These are phyloP conservation scores for Ceratonia siliqua DNA, from an alignment of 306 rosid genomes.

Conservation along the genomic window DNA sequence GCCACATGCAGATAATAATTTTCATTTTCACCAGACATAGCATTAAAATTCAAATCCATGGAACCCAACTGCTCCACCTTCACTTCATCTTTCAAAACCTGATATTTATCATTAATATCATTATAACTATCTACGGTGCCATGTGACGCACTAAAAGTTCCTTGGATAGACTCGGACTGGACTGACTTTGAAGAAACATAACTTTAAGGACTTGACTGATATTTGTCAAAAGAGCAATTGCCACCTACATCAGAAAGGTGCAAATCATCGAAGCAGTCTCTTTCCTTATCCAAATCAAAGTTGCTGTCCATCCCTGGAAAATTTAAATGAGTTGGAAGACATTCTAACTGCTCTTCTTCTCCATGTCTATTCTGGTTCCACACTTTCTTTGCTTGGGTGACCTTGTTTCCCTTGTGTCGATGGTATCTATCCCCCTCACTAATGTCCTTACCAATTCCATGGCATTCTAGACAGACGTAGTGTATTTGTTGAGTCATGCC, in stretches of 20 bases:
- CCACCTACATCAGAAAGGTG: constrained; percentile 59
- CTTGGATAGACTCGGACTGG: constrained; percentile 56
- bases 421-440: too few relatives aligned
- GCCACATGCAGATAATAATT: constrained; percentile 29
- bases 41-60: constrained; percentile 64
- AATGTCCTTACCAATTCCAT: too few relatives aligned
- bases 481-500: too few relatives aligned
- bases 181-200: constrained; percentile 61
- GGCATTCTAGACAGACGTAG: too few relatives aligned
- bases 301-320: constrained; percentile 57
- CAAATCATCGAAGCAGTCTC: constrained; percentile 72
- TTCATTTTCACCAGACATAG: constrained; percentile 45
- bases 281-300: constrained; percentile 55
- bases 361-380: constrained; percentile 59
- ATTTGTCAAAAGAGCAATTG: constrained; percentile 59
- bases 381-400: too few relatives aligned
- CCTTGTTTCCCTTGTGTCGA: too few relatives aligned
- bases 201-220: constrained; percentile 57
- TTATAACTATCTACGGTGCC: constrained; percentile 46
- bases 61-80: constrained; percentile 43
- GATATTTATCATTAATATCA: constrained; percentile 26
- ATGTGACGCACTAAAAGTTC: constrained; percentile 45
- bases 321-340: constrained; percentile 50
- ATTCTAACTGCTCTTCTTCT: constrained; percentile 53
- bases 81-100: constrained; percentile 35